Conservation (phyloP, 371 early-diverging fungal species). For the Apophysomyces variabilis region DNA sequence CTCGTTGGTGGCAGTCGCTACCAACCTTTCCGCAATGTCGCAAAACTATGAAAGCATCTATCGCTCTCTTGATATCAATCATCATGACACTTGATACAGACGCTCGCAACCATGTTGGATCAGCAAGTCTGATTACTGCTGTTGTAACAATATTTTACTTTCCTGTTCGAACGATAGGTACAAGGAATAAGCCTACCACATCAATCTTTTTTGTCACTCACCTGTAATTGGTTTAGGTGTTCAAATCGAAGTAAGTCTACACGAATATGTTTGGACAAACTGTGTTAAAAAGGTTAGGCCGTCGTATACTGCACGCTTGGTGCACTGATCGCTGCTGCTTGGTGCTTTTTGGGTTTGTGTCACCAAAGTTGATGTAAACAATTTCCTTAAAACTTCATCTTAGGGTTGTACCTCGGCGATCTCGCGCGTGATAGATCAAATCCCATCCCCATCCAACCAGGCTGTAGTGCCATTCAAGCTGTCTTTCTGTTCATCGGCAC, state of each 20-base stretch:
- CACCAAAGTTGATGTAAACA: background rate
- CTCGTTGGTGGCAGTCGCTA: slow-evolving; percentile 7
- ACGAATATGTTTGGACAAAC: background rate
- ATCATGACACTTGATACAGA: slow-evolving; percentile 27
- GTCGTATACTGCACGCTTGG: slow-evolving; percentile 36
- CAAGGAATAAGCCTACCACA: too few relatives aligned
- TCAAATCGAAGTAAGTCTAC: slow-evolving; percentile 17
- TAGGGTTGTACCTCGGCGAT: slow-evolving; percentile 41
- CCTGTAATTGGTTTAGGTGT: slow-evolving; percentile 3
- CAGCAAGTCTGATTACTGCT: slow-evolving; percentile 15
- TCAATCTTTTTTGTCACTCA: background rate
- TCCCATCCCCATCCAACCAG: slow-evolving; percentile 39
- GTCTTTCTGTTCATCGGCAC: slow-evolving; percentile 43
- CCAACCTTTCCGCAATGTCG: slow-evolving; percentile 35
- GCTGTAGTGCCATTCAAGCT: slow-evolving; percentile 38
- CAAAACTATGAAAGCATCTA: slow-evolving; percentile 39
- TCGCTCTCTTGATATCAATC: slow-evolving; percentile 34
- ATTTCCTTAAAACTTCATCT: background rate
- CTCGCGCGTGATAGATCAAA: slow-evolving; percentile 31
- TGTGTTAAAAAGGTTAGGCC: slow-evolving; percentile 26
- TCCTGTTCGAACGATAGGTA: slow-evolving; percentile 29
- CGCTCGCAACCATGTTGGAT: slow-evolving; percentile 20
- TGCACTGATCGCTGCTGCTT: slow-evolving; percentile 29
- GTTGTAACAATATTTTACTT: slow-evolving; percentile 31
- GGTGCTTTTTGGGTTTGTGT: slow-evolving; percentile 36